A percentile compares a stretch with the other conserved stretches of the same genome.
Conservation (phyloP, 176 grass and related monocot genomes). For the Zizania latifolia region DNA sequence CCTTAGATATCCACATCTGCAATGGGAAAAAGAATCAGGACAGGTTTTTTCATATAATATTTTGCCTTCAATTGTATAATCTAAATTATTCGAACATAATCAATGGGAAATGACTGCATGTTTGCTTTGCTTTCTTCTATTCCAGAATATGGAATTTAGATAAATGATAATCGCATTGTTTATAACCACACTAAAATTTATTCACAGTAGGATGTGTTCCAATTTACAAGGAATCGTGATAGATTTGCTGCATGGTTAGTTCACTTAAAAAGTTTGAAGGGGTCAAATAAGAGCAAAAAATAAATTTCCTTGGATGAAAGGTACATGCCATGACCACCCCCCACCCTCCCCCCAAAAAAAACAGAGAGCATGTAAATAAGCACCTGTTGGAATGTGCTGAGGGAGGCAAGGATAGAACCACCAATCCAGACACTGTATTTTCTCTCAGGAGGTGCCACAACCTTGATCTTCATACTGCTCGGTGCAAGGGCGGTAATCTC, state of each 20-base stretch:
- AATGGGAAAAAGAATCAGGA: not conserved
- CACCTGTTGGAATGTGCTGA: slow-evolving; percentile 50
- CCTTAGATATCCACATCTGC: slow-evolving; percentile 48
- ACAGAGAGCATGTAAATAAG: not conserved
- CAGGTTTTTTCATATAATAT: not conserved
- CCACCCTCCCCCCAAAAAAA: no score
- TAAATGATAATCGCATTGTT: not conserved
- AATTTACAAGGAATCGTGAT: not conserved
- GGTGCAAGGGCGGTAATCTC: slow-evolving; percentile 46
- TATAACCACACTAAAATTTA: not conserved
- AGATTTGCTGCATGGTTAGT: slow-evolving; percentile 4
- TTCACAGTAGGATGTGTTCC: not conserved
- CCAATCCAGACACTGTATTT: slow-evolving; percentile 47
- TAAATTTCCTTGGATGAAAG: not conserved
- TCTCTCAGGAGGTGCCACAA: slow-evolving; percentile 42
- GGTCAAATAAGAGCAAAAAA: not conserved
- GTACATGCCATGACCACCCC: not conserved
- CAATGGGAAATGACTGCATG: not conserved
- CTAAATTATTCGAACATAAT: not conserved
- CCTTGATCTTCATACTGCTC: slow-evolving; percentile 48
- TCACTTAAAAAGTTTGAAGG: not conserved
- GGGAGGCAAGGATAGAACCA: slow-evolving; percentile 44
- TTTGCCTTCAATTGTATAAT: no score
- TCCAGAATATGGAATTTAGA: not conserved
- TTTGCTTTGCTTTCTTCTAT: not conserved